These are phyloP conservation scores for Capronia coronata DNA, from an alignment of 2,329 filamentous ascomycete species.

Conservation along the genomic window DNA sequence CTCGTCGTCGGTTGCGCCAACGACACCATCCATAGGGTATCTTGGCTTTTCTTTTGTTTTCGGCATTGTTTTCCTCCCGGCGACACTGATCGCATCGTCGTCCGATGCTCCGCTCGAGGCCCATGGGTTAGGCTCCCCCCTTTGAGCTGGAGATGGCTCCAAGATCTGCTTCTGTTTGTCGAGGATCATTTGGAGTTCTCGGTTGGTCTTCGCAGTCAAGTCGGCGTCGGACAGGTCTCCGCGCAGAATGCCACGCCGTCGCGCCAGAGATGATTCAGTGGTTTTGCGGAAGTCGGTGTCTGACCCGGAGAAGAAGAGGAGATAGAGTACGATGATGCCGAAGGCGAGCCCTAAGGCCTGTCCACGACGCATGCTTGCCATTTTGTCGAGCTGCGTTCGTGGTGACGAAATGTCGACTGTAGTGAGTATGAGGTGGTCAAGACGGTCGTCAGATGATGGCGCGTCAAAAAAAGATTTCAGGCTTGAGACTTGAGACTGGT, in stretches of 20 bases:
- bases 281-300: slow-evolving; percentile 22
- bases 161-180: slow-evolving; percentile 15
- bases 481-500: too few species aligned
- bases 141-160: slow-evolving; percentile 8
- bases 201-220: slow-evolving; percentile 25
- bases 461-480: too few species aligned
- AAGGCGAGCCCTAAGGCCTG: slow-evolving; percentile 21
- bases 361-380: slow-evolving; percentile 17
- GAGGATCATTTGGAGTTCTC: slow-evolving; percentile 24
- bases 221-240: slow-evolving; percentile 25
- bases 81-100: slow-evolving; percentile 9
- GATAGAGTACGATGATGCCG: slow-evolving; percentile 21
- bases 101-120: slow-evolving; percentile 4
- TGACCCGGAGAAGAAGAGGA: slow-evolving; percentile 24
- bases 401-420: neutral
- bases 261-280: slow-evolving; percentile 26
- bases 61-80: slow-evolving; percentile 36
- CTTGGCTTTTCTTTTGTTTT: slow-evolving; percentile 26
- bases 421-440: too few species aligned
- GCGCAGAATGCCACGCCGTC: slow-evolving; percentile 19
- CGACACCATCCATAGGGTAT: slow-evolving; percentile 16
- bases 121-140: slow-evolving; percentile 1
- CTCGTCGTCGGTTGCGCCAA: slow-evolving; percentile 5
- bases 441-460: neutral
- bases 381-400: neutral